Evolutionary conservation across 2,329 filamentous ascomycete species (phyloP), one percentile per base, ranked within the genome.

Genomic region (Colletotrichum paranaense): DNA sequence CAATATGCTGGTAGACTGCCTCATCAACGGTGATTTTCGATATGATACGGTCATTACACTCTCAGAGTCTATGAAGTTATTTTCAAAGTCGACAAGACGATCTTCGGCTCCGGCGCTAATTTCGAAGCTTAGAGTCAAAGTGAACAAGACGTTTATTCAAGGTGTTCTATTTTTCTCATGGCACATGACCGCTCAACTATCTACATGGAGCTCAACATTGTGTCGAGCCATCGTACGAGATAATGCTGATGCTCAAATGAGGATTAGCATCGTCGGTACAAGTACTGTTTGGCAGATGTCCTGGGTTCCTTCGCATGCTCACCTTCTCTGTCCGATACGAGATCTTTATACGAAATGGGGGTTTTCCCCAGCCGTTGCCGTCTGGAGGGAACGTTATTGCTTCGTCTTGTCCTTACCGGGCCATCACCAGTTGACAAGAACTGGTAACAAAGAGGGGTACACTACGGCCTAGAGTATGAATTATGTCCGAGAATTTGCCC

Each of bases 351-450:
- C 19, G 19, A 22, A 6, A 12, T 2, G 4, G 24, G 28, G 30
- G 12, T 12, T 8, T 26, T 5, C 35, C n/a, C 46, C 62, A 64
- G 62, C 46, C 53, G 62, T 35, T 28, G 22, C 46, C 62, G 32
- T 38, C 62, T 64, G 62, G 62, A 28, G 24, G 30, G 5, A 55
- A 19, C 5, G 9, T 5, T 16, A 16, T 19, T 5, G 4, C 5
- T 26, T 19, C 1, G 16, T 38, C 49, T 38, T 38, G 19, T 14
- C 28, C 22, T 35, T 42, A 55, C 42, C 70, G 26, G 70, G 14
- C 28, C 46, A 64, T 65, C 53, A 65, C 59, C 66, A 65, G 55
- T 73, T 73, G 70, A 73, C 60, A 70, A 65, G 46, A 26, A 28
- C 59, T 65, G 70, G 55, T 67, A 73, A 49, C 5, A 22, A 11